phyloP scores from a whole-genome alignment of 306 rosid genomes.

The Cucumis hystrix region DNA sequence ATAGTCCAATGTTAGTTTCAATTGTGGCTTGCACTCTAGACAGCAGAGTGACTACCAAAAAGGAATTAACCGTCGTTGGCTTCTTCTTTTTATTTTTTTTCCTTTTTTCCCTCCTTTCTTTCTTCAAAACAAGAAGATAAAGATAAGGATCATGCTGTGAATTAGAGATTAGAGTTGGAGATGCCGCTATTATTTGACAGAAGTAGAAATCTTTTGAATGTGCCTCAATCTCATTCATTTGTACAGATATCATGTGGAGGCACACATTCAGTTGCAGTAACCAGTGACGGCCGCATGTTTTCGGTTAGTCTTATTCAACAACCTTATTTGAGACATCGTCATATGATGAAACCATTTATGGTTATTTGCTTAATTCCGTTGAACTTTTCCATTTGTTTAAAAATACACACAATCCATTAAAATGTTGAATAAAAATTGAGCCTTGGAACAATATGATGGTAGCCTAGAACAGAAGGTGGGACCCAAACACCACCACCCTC shows the following conservation, averaged over 20 bases:
- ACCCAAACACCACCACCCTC: not conserved
- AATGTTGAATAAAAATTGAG: no score
- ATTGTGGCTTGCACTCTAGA: not conserved
- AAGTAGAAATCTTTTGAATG: not conserved
- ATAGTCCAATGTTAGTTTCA: not conserved
- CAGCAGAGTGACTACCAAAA: not conserved
- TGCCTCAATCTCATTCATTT: not conserved
- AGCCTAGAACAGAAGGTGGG: not conserved
- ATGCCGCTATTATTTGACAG: not conserved
- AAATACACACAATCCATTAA: no score
- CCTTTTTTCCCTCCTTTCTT: not conserved
- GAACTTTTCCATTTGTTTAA: not conserved
- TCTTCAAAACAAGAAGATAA: not conserved
- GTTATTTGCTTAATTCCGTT: not conserved
- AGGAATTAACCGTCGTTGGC: not conserved
- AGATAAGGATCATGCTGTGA: not conserved
- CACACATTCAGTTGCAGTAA: slow-evolving; percentile 87
- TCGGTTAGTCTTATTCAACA: slow-evolving; percentile 36
- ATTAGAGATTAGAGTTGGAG: not conserved
- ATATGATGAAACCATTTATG: not conserved
- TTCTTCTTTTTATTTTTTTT: not conserved
- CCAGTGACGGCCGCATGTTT: slow-evolving; percentile 77
- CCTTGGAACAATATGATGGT: not conserved
- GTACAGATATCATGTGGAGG: slow-evolving; percentile 90
- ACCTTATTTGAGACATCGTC: not conserved